Evolutionary conservation across 2,329 filamentous ascomycete species (phyloP).

Genomic region (Coniochaeta sp.): DNA sequence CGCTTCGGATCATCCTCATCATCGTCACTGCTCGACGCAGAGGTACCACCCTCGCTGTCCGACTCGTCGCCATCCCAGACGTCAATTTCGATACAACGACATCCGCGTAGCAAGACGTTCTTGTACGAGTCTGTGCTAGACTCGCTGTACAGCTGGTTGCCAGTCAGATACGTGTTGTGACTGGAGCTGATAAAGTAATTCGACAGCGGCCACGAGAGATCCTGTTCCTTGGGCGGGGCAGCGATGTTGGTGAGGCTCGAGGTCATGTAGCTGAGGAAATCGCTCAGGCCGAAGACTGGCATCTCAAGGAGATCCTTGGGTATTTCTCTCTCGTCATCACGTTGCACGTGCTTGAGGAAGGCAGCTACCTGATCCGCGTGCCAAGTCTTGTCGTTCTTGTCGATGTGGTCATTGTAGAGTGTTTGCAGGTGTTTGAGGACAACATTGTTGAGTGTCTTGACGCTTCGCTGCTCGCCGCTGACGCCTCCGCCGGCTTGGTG

Average conservation of each 20-base stretch:
- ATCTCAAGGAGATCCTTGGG: conserved; percentile 8
- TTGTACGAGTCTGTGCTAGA: conserved; percentile 87
- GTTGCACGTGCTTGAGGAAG: conserved; percentile 40
- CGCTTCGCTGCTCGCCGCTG: conserved; percentile 29
- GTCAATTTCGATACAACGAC: conserved; percentile 88
- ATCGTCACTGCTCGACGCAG: conserved; percentile 41
- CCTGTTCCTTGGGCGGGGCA: conserved; percentile 24
- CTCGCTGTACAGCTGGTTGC: conserved; percentile 78
- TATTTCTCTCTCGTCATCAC: conserved; percentile 24
- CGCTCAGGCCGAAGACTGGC: conserved; percentile 34
- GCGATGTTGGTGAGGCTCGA: conserved; percentile 36
- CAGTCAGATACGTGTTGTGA: conserved; percentile 89
- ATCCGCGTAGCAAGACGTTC: conserved; percentile 73
- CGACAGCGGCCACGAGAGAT: conserved; percentile 70
- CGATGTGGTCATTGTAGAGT: conserved; percentile 37
- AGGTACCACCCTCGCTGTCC: conserved; percentile 49
- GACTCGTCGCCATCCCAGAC: conserved; percentile 85
- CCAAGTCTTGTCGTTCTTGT: conserved; percentile 33
- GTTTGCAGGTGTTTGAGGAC: conserved; percentile 34
- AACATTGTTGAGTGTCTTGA: conserved; percentile 32
- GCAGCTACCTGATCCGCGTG: conserved; percentile 32
- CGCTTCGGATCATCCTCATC: conserved; percentile 45
- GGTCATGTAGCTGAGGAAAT: conserved; percentile 49
- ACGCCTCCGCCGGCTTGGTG: conserved; percentile 41
- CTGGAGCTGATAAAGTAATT: conserved; percentile 94